Evolutionary conservation across 257 asterid genomes (phyloP), one percentile per base, ranked within the genome.

Genomic region (Marsdenia floribunda): DNA sequence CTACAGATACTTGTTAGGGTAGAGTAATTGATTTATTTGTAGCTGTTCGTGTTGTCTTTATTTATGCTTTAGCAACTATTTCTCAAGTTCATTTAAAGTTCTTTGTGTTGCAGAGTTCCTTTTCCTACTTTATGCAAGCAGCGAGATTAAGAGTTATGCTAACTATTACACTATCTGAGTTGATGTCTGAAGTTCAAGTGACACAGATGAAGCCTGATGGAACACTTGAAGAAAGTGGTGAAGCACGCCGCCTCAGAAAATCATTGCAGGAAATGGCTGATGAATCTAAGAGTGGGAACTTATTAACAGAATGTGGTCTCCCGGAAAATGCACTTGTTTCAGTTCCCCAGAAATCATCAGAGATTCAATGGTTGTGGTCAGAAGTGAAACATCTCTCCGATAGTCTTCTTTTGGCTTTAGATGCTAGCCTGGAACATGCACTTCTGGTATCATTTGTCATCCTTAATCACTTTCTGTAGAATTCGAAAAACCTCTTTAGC

Each of bases 121-220:
- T 92, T 88, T 87, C 96, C 42, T 82, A 90, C 89, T 88, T 86
- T 77, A 80, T 55, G 85, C 98, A 95, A 86, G 86, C 96, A 42
- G 93, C 92, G 70, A 87, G 98, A 79, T 80, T 95, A 83, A 90
- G 98, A 73, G 99, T 87, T 65, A 96, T 95, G 88, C 85, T 95
- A 60, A 95, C 98, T 55, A 95, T 95, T 75, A 95, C 99, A 35
- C 79, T 95, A 75, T 95, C 99, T 13, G 99, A 95, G 88, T 84
- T 95, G 90, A 95, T 92, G 98, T 95, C 99, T 80, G 99, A 95
- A 84, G 97, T 95, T 80, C 98, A 88, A 89, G 96, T 95, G 74
- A 95, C 97, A 44, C 98, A 88, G 80, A 90, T 90, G 96, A 95
- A 82, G 82, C 78, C 96, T 78, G 99, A 95, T 82, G 98, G 99